These are phyloP conservation scores for Chlamydomonas schloesseri DNA, from an alignment of 139 green algal species.

Conservation along the genomic window DNA sequence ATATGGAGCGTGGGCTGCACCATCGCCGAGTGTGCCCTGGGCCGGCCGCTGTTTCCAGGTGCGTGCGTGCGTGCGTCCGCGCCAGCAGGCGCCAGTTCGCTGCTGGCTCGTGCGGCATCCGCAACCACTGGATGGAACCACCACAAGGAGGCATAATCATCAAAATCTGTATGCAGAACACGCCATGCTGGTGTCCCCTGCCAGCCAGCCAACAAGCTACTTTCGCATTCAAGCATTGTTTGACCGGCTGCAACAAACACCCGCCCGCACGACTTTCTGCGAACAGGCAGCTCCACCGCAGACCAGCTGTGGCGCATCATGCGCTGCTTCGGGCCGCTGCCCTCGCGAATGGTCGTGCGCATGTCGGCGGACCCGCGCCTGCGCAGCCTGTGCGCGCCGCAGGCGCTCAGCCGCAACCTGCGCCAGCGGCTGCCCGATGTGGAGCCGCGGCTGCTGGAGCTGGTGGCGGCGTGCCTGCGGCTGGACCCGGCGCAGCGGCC, in stretches of 20 bases:
- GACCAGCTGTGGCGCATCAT: conserved; percentile 82
- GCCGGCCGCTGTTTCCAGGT: conserved; percentile 14
- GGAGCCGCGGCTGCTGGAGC: neutral
- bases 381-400: neutral
- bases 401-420: too few relatives aligned
- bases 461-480: conserved; percentile 17
- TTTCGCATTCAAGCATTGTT: too few relatives aligned
- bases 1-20: conserved; percentile 12
- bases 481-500: neutral
- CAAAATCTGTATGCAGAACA: too few relatives aligned
- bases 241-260: too few relatives aligned
- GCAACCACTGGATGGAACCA: too few relatives aligned
- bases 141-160: too few relatives aligned
- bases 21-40: conserved; percentile 9
- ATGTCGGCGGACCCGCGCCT: conserved; percentile 30
- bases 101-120: too few relatives aligned
- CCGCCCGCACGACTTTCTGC: neutral
- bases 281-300: conserved; percentile 54
- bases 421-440: neutral
- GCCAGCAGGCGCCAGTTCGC: too few relatives aligned
- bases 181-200: too few relatives aligned
- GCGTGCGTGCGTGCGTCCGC: neutral
- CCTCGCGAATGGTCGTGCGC: conserved; percentile 35
- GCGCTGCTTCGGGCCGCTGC: conserved; percentile 62
- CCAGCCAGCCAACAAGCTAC: too few relatives aligned